Conservation (phyloP, 352 stramenopile species). For the Phytophthora capsici region DNA sequence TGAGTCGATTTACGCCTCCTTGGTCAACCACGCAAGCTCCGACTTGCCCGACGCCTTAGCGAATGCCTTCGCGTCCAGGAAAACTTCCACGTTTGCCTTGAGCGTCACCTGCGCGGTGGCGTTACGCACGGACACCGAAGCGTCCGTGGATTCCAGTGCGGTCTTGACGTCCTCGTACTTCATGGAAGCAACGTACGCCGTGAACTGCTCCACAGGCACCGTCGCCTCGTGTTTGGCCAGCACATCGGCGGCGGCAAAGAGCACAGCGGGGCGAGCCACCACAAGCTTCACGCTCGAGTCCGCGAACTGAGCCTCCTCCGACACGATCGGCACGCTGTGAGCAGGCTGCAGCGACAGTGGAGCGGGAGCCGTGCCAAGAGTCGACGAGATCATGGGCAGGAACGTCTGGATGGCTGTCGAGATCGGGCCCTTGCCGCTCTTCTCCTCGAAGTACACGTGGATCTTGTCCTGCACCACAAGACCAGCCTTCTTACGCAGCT, state of each 20-base stretch:
- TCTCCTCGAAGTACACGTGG: slow-evolving; percentile 95
- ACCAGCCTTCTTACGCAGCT: slow-evolving; percentile 97
- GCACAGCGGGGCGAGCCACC: slow-evolving; percentile 73
- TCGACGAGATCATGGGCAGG: slow-evolving; percentile 57
- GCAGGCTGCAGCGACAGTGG: slow-evolving; percentile 63
- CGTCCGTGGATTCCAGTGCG: slow-evolving; percentile 39
- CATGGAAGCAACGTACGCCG: slow-evolving; percentile 78
- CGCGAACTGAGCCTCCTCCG: slow-evolving; percentile 72
- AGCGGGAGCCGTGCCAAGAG: slow-evolving; percentile 67
- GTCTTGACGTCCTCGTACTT: slow-evolving; percentile 82
- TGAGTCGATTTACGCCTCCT: slow-evolving; percentile 27
- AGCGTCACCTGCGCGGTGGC: slow-evolving; percentile 53
- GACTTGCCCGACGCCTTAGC: slow-evolving; percentile 42
- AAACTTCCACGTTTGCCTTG: slow-evolving; percentile 66
- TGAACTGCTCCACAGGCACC: slow-evolving; percentile 54
- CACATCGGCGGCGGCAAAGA: slow-evolving; percentile 62
- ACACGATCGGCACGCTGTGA: slow-evolving; percentile 74
- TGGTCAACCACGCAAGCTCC: slow-evolving; percentile 57
- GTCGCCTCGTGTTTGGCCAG: slow-evolving; percentile 53
- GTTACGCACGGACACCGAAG: slow-evolving; percentile 55
- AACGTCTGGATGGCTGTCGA: slow-evolving; percentile 67
- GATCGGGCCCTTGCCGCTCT: slow-evolving; percentile 58
- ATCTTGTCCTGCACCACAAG: slow-evolving; percentile 96
- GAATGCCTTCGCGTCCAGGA: slow-evolving; percentile 80
- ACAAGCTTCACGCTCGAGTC: slow-evolving; percentile 73